A percentile compares a stretch with the other conserved stretches of the same genome.
Conservation (phyloP, 2,329 filamentous ascomycete species). For the Talaromyces piceae region DNA sequence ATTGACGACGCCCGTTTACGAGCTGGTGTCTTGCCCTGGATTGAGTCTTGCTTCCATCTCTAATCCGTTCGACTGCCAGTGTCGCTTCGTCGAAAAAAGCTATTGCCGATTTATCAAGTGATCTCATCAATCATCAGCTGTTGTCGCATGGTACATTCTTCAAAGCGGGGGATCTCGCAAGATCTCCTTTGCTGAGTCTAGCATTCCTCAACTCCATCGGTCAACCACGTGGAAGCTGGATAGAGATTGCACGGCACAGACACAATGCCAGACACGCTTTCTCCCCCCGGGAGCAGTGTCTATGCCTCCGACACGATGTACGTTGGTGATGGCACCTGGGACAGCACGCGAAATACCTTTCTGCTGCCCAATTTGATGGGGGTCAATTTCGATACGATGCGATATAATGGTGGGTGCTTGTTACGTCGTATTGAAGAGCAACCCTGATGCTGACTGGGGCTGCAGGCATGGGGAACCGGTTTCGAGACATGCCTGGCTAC, state of each 20-base stretch:
- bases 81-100: background rate
- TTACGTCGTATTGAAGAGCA: background rate
- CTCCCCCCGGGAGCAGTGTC: slow-evolving; percentile 53
- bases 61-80: background rate
- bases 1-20: background rate
- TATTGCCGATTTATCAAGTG: too few species aligned
- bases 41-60: background rate
- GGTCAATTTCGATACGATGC: slow-evolving; percentile 59
- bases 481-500: slow-evolving; percentile 52
- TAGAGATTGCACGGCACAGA: slow-evolving; percentile 3
- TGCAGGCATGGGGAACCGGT: slow-evolving; percentile 61
- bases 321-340: slow-evolving; percentile 62
- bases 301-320: slow-evolving; percentile 56
- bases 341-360: slow-evolving; percentile 54
- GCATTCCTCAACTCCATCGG: slow-evolving; percentile 30
- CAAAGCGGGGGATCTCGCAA: slow-evolving; percentile 36
- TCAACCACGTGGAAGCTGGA: slow-evolving; percentile 7
- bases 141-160: slow-evolving; percentile 38
- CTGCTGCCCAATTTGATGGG: slow-evolving; percentile 58
- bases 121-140: background rate
- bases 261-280: slow-evolving; percentile 36
- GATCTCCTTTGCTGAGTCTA: slow-evolving; percentile 35
- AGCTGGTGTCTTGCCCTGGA: background rate
- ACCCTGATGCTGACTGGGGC: slow-evolving; percentile 9
- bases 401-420: slow-evolving; percentile 52